Evolutionary conservation across 305 asterid species (phyloP), one percentile per base, ranked within the genome.

Genomic region (Nicotiana rustica): DNA sequence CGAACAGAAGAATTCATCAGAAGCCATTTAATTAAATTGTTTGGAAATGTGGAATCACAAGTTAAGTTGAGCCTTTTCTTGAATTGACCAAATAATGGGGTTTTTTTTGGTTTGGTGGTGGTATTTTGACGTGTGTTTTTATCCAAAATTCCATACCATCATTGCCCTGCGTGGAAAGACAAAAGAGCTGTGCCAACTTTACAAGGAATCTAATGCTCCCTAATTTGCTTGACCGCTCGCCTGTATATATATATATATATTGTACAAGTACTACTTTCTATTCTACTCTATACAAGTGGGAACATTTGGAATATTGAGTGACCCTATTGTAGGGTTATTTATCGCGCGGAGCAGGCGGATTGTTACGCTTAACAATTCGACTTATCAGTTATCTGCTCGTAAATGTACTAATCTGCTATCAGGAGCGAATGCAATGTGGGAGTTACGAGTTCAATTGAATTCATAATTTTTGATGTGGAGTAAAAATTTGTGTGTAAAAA

Each of bases 171-270:
- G 82, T 86, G 85, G 84, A 83, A 64, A 57, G 6, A 61, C 71
- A 78, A 84, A 49, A 73, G 21, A 49, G 9, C 8, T 13, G 64
- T 25, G 79, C 2, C 65, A 49, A 75, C 79, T 75, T 87, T 82
- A 55, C 70, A 85, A 85, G 89, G 93, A 88, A 90, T 88, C 93
- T 89, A 81, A 86, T 87, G 84, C 87, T 60, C 61, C 83, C 41
- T 47, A 33, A 3, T 33, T 49, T 73, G 62, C 44, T 84, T 90
- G 86, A 81, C 87, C 68, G 38, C 69, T 80, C 31, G 59, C 6
- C 61, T 49, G 15, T 52, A 19, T 31, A 31, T 29, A 29, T 33
- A 33, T 33, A 31, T 31, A 31, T 31, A 14, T 52, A 52, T 41
- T 8, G 49, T 41, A 52, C 59, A 52, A 52, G 4, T 49, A 49